Percentiles rank a stretch among this genome's conserved stretches.
phyloP scores from a whole-genome alignment of 1,139 yeast genomes.

The Blastobotrys capitulatus region DNA sequence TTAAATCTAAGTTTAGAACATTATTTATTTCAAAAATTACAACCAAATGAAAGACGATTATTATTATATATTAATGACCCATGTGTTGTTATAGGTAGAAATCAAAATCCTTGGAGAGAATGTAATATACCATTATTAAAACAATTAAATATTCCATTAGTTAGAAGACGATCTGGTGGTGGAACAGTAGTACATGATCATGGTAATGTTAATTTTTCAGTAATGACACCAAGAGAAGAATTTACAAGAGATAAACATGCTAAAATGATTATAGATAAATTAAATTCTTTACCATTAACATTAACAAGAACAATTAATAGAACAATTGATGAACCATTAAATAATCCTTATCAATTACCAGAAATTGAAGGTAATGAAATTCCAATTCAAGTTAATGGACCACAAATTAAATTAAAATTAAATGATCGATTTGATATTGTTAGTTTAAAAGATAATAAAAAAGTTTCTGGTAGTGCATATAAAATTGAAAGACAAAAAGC shows the following conservation, averaged over 20 bases:
- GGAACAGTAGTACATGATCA: conserved; percentile 95
- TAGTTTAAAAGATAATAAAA: conserved; percentile 48
- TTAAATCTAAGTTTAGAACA: conserved; percentile 80
- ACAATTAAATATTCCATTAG: conserved; percentile 53
- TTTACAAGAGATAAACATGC: conserved; percentile 67
- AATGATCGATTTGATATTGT: conserved; percentile 80
- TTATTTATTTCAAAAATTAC: conserved; percentile 62
- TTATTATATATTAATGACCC: conserved; percentile 72
- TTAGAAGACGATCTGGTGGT: conserved; percentile 87
- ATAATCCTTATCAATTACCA: neutral
- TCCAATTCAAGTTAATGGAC: conserved; percentile 23
- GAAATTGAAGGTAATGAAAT: conserved; percentile 6
- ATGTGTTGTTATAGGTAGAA: conserved; percentile 92
- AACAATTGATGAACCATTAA: neutral
- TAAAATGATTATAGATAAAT: conserved; percentile 44
- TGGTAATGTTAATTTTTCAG: conserved; percentile 89
- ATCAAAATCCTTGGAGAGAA: conserved; percentile 94
- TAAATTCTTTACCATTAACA: conserved; percentile 36
- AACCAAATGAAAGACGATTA: conserved; percentile 43
- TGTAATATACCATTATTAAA: conserved; percentile 58
- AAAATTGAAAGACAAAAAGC: conserved; percentile 78
- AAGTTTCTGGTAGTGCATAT: conserved; percentile 88
- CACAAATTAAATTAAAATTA: conserved; percentile 38
- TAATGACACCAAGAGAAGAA: conserved; percentile 60
- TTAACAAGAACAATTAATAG: conserved; percentile 9